Evolutionary conservation across 2,329 filamentous ascomycete genomes (phyloP).

Genomic region (Pleomassaria siparia): DNA sequence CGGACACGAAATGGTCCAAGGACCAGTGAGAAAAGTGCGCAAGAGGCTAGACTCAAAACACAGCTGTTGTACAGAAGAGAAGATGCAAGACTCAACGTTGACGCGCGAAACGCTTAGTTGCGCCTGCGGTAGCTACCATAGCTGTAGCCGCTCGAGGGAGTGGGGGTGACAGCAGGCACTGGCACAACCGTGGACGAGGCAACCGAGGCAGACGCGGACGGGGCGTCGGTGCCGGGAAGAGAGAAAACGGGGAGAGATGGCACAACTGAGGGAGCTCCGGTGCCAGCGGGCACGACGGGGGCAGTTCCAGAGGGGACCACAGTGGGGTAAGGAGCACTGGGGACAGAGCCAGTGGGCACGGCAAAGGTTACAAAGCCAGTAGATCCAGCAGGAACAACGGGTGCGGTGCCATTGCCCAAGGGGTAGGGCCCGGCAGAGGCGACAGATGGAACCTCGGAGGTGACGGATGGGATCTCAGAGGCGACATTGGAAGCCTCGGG

Average conservation of each 20-base stretch:
- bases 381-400: slow-evolving; percentile 3
- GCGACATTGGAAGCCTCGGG: slow-evolving; percentile 16
- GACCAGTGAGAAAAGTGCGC: not conserved
- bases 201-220: slow-evolving; percentile 1
- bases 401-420: slow-evolving; percentile 7
- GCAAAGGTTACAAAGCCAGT: slow-evolving; percentile 14
- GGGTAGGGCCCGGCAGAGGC: too few species aligned
- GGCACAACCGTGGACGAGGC: not conserved
- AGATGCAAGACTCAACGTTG: not conserved
- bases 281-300: not conserved
- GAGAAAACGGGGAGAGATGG: slow-evolving; percentile 4
- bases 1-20: slow-evolving; percentile 1
- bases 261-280: too few species aligned
- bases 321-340: slow-evolving; percentile 1
- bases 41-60: not conserved
- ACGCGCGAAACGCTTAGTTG: not conserved
- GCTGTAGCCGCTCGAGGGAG: not conserved
- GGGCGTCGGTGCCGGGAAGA: slow-evolving; percentile 11
- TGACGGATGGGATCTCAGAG: slow-evolving; percentile 22
- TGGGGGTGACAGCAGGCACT: not conserved
- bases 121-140: slow-evolving; percentile 1
- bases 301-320: slow-evolving; percentile 3
- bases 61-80: not conserved
- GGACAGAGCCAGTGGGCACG: slow-evolving; percentile 7
- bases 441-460: not conserved